phyloP scores from a whole-genome alignment of 495 filamentous ascomycete species.

The Aspergillus ellipticus region DNA sequence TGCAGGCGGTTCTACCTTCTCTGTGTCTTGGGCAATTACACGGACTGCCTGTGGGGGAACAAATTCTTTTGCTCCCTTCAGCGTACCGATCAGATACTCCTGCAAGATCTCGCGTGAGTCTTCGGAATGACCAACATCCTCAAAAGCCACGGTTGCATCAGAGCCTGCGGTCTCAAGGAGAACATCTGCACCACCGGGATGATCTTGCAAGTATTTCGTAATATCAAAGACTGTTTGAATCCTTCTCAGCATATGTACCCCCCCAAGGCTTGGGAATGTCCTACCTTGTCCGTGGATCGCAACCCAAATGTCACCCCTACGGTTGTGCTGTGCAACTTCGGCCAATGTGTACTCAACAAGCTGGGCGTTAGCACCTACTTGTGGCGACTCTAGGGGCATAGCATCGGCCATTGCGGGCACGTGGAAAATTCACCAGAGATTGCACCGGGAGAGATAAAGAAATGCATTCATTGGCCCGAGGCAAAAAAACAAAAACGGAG shows the following conservation, averaged over 20 bases:
- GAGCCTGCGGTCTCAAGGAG: slow-evolving; percentile 47
- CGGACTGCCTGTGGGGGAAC: slow-evolving; percentile 25
- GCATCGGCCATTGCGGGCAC: neutral
- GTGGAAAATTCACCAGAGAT: no score
- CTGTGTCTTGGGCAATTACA: slow-evolving; percentile 20
- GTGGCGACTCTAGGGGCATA: neutral
- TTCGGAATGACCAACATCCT: slow-evolving; percentile 51
- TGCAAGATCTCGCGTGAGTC: slow-evolving; percentile 37
- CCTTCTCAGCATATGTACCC: neutral
- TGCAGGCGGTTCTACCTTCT: slow-evolving; percentile 2
- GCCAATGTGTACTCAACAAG: slow-evolving; percentile 8
- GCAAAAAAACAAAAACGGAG: neutral
- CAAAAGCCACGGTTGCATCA: slow-evolving; percentile 50
- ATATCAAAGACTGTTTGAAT: slow-evolving; percentile 46
- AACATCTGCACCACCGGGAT: slow-evolving; percentile 50
- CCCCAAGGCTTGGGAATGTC: neutral
- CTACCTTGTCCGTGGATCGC: slow-evolving; percentile 1
- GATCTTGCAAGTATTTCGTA: slow-evolving; percentile 47
- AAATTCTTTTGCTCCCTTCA: slow-evolving; percentile 29
- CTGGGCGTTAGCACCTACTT: neutral
- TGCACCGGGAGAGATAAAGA: neutral
- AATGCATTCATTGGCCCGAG: neutral
- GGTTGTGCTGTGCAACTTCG: neutral
- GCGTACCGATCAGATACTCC: slow-evolving; percentile 25
- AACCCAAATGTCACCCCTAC: neutral